Percentiles rank a stretch among this genome's conserved stretches.
Conservation (phyloP, 2,329 filamentous ascomycete genomes). For the Aureobasidium sp. region DNA sequence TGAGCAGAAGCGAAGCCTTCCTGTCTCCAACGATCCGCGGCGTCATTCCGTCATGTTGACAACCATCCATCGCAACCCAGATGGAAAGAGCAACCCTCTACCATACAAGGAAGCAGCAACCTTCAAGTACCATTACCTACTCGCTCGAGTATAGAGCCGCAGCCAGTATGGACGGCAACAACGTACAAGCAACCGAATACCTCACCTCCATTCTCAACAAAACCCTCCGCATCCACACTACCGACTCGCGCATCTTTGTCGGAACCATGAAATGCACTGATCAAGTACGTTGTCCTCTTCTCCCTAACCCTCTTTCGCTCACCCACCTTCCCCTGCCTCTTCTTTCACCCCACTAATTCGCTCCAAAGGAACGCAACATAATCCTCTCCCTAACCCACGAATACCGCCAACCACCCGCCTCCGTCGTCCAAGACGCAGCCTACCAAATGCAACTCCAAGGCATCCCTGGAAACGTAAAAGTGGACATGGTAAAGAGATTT, state of each 20-base stretch:
- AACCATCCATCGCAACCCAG: background rate
- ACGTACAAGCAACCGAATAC: constrained; percentile 22
- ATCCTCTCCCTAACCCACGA: constrained; percentile 82
- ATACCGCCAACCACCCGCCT: constrained; percentile 62
- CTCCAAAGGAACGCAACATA: constrained; percentile 56
- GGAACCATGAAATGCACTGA: constrained; percentile 94
- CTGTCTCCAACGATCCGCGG: background rate
- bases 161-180: background rate
- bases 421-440: constrained; percentile 34
- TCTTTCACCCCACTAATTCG: too few species aligned
- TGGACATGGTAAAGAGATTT: constrained; percentile 76
- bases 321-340: background rate
- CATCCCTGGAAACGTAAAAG: constrained; percentile 38
- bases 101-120: background rate
- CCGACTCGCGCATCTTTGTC: constrained; percentile 79
- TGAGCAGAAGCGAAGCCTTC: background rate
- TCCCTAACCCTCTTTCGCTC: too few species aligned
- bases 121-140: background rate
- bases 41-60: background rate
- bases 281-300: constrained; percentile 60
- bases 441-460: constrained; percentile 16
- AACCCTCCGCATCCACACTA: constrained; percentile 68
- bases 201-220: constrained; percentile 40
- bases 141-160: background rate
- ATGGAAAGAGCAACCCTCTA: background rate